Percentiles rank a stretch among this genome's conserved stretches.
These are phyloP conservation scores for Henckelia pumila DNA, from an alignment of 257 asterid genomes.

Conservation along the genomic window DNA sequence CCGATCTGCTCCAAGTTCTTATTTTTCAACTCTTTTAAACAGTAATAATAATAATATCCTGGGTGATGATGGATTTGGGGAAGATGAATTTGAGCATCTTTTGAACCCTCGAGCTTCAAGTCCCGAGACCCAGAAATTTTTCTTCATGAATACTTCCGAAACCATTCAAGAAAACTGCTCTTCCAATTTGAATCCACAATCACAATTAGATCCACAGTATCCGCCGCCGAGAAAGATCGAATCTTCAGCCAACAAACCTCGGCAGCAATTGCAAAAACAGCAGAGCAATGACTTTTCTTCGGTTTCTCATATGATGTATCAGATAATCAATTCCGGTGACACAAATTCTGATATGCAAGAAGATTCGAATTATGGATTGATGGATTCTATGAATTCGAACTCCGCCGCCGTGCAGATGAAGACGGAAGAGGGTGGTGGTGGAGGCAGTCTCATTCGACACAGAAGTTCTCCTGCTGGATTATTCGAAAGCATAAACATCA, in stretches of 20 bases:
- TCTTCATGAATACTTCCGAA: slow-evolving; percentile 25
- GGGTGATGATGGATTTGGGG: slow-evolving; percentile 41
- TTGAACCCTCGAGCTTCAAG: slow-evolving; percentile 24
- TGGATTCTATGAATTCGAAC: slow-evolving; percentile 29
- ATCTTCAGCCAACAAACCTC: slow-evolving; percentile 26
- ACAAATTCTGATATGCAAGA: slow-evolving; percentile 24
- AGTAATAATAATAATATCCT: slow-evolving; percentile 21
- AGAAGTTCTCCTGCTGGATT: slow-evolving; percentile 87
- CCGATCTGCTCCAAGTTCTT: slow-evolving; percentile 85
- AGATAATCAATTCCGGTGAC: slow-evolving; percentile 24
- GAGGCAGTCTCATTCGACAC: slow-evolving; percentile 58
- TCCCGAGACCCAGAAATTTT: background rate
- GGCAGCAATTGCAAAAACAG: slow-evolving; percentile 29
- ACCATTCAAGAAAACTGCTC: slow-evolving; percentile 1
- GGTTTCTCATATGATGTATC: slow-evolving; percentile 31
- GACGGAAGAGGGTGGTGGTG: slow-evolving; percentile 34
- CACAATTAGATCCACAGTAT: slow-evolving; percentile 27
- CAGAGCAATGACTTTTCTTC: slow-evolving; percentile 34
- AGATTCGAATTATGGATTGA: slow-evolving; percentile 23
- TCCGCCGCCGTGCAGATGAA: slow-evolving; percentile 28
- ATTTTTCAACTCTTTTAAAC: slow-evolving; percentile 44
- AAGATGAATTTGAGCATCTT: slow-evolving; percentile 45
- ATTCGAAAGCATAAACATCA: slow-evolving; percentile 44
- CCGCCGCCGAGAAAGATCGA: slow-evolving; percentile 40
- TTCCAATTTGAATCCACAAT: background rate